Base-by-base conservation (phyloP, 2,329 filamentous ascomycete genomes). In the Pseudopithomyces maydicus region DNA sequence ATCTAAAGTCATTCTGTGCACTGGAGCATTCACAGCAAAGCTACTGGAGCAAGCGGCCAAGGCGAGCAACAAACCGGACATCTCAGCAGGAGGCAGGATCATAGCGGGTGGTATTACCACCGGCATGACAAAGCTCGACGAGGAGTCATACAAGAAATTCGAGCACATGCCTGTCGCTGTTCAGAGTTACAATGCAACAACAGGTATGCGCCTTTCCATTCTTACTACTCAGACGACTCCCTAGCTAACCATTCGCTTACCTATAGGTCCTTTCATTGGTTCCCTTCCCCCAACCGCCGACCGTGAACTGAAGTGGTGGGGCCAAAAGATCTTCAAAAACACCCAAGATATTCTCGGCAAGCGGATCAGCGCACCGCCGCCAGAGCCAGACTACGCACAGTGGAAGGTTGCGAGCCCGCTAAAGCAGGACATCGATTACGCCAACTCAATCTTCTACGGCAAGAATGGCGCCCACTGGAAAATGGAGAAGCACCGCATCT, bases 401-500 rank as follows among this genome's bases (percentile, higher is more conserved):
- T 89, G 87, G 86, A 79, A 85, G 23, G 84, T 88, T 64, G 69
- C 86, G 0, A 74, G 74, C 1, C 73, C 74, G 19, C 77, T 89
- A 10, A 84, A 86, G 69, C 75, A 84, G 41, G 86, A 89, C 57
- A 84, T 89, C 38, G 69, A 79, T n/a, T 75, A 84, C 43, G 81
- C 84, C 2, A 84, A 82, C 54, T 74, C 81, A 44, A 78, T 84
- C 1, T 88, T 87, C 61, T 89, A 87, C 62, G 87, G 86, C 8
- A 79, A 81, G 47, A 81, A 82, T 19, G 81, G 82, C 32, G 79
- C 78, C 12, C 68, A 74, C 42, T 88, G 84, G 85, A 81, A 84
- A 59, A 81, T 87, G 72, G 82, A 82, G 54, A 84, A 87, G 66
- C 82, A 88, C 66, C 81, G 87, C 6, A 85, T 89, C 56, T 89